A percentile compares a stretch with the other conserved stretches of the same genome.
Evolutionary conservation across 2,329 filamentous ascomycete species (phyloP).

Genomic region (Aureobasidium sp.): DNA sequence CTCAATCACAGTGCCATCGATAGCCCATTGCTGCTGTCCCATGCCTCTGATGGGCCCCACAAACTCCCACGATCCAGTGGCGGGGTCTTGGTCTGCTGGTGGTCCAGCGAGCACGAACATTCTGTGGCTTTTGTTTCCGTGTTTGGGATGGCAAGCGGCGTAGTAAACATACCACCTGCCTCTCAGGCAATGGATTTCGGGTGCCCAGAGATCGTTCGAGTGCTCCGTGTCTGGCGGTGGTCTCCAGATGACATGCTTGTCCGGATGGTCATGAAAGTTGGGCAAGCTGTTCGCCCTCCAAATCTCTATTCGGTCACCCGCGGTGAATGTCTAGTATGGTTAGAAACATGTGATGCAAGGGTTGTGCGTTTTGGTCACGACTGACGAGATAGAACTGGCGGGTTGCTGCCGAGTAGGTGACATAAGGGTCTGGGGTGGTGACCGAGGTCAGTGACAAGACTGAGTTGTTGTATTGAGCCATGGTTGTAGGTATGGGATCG

Average conservation of each 20-base stretch:
- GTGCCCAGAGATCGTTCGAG: slow-evolving; percentile 47
- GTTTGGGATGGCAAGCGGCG: slow-evolving; percentile 34
- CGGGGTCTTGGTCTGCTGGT: slow-evolving; percentile 24
- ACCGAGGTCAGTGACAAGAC: slow-evolving; percentile 37
- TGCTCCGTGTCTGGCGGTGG: slow-evolving; percentile 38
- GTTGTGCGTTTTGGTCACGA: not conserved
- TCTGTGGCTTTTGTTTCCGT: slow-evolving; percentile 40
- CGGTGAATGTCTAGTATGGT: slow-evolving; percentile 34
- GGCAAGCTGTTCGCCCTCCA: slow-evolving; percentile 37
- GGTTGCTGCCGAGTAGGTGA: slow-evolving; percentile 31
- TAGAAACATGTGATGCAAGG: not conserved
- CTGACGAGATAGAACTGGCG: slow-evolving; percentile 39
- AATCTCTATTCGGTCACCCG: slow-evolving; percentile 38
- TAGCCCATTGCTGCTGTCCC: slow-evolving; percentile 40
- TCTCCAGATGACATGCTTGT: slow-evolving; percentile 35
- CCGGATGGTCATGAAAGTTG: slow-evolving; percentile 32
- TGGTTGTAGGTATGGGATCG: not conserved
- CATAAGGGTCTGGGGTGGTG: slow-evolving; percentile 39
- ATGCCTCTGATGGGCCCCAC: slow-evolving; percentile 36
- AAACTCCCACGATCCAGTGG: slow-evolving; percentile 34
- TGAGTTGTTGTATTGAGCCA: slow-evolving; percentile 25
- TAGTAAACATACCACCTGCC: slow-evolving; percentile 51
- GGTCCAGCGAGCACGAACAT: slow-evolving; percentile 42
- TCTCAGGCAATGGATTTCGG: slow-evolving; percentile 46
- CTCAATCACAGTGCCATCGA: slow-evolving; percentile 41